Percentiles rank a stretch among this genome's conserved stretches.
phyloP scores from a whole-genome alignment of 2,329 filamentous ascomycete genomes.

The Ramularia collo-cygni region DNA sequence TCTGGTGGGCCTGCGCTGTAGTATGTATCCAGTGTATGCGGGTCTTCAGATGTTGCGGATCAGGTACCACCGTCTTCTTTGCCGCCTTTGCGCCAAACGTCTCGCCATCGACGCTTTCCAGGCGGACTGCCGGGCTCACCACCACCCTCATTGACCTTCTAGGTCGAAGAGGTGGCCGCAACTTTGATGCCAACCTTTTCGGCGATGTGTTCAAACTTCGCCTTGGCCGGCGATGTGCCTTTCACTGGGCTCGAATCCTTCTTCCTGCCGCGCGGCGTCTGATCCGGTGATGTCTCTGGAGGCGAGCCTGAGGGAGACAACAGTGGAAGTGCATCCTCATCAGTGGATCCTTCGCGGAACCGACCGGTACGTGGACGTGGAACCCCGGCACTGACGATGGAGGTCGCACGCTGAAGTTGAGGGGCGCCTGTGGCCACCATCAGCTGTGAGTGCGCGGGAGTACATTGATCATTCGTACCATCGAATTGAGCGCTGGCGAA shows the following conservation, averaged over 20 bases:
- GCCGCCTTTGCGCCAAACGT: slow-evolving; percentile 27
- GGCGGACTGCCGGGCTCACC: slow-evolving; percentile 14
- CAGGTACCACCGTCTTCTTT: slow-evolving; percentile 4
- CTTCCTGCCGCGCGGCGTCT: slow-evolving; percentile 12
- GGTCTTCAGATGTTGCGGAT: not conserved
- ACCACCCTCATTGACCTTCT: slow-evolving; percentile 12
- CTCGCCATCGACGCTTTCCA: slow-evolving; percentile 28
- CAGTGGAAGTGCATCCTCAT: slow-evolving; percentile 19
- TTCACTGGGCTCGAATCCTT: slow-evolving; percentile 20
- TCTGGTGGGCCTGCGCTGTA: no score
- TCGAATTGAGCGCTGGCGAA: slow-evolving; percentile 30
- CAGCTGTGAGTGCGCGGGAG: slow-evolving; percentile 10
- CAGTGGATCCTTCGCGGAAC: slow-evolving; percentile 23
- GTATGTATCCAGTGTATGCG: no score
- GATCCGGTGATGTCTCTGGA: slow-evolving; percentile 14
- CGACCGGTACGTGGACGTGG: slow-evolving; percentile 9
- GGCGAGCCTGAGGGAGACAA: slow-evolving; percentile 12
- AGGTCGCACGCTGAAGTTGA: slow-evolving; percentile 10
- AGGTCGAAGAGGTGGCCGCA: slow-evolving; percentile 13
- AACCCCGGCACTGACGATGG: slow-evolving; percentile 3
- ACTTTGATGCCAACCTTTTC: slow-evolving; percentile 38
- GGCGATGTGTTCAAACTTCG: slow-evolving; percentile 41
- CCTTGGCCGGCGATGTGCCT: slow-evolving; percentile 38
- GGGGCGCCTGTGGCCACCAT: slow-evolving; percentile 9
- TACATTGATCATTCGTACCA: slow-evolving; percentile 22